Percentiles rank a stretch among this genome's conserved stretches.
Evolutionary conservation across 495 filamentous ascomycete genomes (phyloP).

Genomic region (Massariosphaeria phaeospora): DNA sequence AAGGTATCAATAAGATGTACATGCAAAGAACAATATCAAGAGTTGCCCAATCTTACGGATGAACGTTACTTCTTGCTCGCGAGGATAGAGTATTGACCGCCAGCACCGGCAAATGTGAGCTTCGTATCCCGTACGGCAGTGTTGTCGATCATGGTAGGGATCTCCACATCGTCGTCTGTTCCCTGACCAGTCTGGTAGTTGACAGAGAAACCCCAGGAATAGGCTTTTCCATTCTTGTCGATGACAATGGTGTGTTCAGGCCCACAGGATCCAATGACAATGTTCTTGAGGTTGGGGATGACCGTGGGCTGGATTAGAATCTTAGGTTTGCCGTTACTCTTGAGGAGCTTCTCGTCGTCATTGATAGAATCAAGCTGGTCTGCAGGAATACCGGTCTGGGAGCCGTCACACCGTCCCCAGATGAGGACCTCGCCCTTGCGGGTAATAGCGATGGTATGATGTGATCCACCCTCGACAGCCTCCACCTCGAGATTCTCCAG

Average conservation of each 20-base stretch:
- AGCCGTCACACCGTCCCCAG: slow-evolving; percentile 65
- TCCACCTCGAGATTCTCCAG: slow-evolving; percentile 52
- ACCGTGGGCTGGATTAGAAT: slow-evolving; percentile 53
- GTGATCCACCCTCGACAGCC: slow-evolving; percentile 59
- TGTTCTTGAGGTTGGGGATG: slow-evolving; percentile 45
- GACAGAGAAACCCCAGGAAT: slow-evolving; percentile 64
- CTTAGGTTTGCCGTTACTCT: slow-evolving; percentile 50
- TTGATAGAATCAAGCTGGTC: slow-evolving; percentile 47
- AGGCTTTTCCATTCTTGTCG: slow-evolving; percentile 55
- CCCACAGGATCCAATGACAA: slow-evolving; percentile 47
- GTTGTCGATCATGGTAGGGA: slow-evolving; percentile 59
- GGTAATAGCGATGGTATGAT: slow-evolving; percentile 63
- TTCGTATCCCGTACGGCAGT: slow-evolving; percentile 55
- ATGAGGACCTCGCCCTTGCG: slow-evolving; percentile 57
- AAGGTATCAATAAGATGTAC: too few species aligned
- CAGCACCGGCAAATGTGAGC: slow-evolving; percentile 55
- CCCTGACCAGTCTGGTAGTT: slow-evolving; percentile 66
- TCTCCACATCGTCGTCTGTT: slow-evolving; percentile 52
- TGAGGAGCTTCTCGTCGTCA: slow-evolving; percentile 52
- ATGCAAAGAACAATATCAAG: too few species aligned
- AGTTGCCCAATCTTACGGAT: too few species aligned
- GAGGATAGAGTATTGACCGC: slow-evolving; percentile 64
- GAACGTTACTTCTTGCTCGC: slow-evolving; percentile 32
- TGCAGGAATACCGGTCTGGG: slow-evolving; percentile 55
- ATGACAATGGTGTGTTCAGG: slow-evolving; percentile 59